Evolutionary conservation across 805 yeast genomes (phyloP), one percentile per base, ranked within the genome.

Genomic region (Tetrapisispora pingtungensis): DNA sequence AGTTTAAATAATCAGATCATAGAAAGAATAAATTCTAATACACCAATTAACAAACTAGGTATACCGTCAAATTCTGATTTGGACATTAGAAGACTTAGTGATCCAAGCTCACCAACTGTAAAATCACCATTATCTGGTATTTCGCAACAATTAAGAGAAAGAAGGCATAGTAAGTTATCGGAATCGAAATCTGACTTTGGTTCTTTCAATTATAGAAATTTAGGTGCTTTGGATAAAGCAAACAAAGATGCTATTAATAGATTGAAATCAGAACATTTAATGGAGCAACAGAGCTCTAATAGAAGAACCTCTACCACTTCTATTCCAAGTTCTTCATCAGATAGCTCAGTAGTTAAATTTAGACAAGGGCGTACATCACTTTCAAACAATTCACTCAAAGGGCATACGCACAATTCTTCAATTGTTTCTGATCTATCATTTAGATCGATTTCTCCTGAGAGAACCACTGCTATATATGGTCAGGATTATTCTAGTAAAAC

Each of bases 161-260:
- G 90, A 46, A 69, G 93, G 41, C 78, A 86, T 3, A 77, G 85
- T 49, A 74, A 85, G 51, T 62, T 86, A 48, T 82, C 81, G 42
- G 90, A 83, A 45, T 73, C 82, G 20, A 68, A 71, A 7, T 68
- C 76, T 7, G 90, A 90, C 55, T 93, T 93, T 73, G 99, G 99
- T 0, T 81, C 93, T 4, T 93, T 93, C 63, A 81, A 85, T 47
- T 93, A 85, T 65, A 73, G 96, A 51, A 93, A 93, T 59, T 67
- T 93, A 49, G 81, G 90, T 4, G 93, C 93, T 6, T 72, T 94
- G 45, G 97, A 93, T 54, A 84, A 84, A 55, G 97, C 96, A 8
- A 93, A 93, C 58, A 87, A 86, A 57, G 97, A 89, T 64, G 89
- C 84, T 13, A 87, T 93, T 50, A 84, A 85, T 56, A 70, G 96